These are phyloP conservation scores for Carpinus viminea DNA, from an alignment of 306 rosid species.

Conservation along the genomic window DNA sequence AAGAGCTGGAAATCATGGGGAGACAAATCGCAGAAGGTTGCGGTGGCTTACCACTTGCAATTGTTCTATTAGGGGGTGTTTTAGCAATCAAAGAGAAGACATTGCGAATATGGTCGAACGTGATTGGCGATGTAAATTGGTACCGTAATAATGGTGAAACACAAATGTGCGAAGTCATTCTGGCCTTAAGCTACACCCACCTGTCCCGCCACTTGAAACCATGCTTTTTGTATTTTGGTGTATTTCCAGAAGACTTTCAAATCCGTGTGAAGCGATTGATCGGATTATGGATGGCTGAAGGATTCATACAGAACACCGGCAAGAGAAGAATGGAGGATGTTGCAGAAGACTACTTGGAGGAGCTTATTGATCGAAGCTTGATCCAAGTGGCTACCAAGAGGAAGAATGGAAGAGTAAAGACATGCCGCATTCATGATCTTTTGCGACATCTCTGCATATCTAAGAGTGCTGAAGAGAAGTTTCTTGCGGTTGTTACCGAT, in stretches of 20 bases:
- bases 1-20: too few species aligned
- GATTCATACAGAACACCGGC: background rate
- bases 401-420: slow-evolving; percentile 4
- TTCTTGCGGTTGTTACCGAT: background rate
- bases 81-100: too few species aligned
- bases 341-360: background rate
- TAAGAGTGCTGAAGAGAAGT: background rate
- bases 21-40: too few species aligned
- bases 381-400: background rate
- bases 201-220: too few species aligned
- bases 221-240: background rate
- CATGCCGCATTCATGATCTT: slow-evolving; percentile 9
- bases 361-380: slow-evolving; percentile 10
- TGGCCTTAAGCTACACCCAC: too few species aligned
- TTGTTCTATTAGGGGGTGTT: too few species aligned
- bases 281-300: background rate
- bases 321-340: rapidly evolving
- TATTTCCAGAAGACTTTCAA: background rate
- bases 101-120: too few species aligned
- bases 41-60: too few species aligned
- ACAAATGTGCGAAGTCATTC: too few species aligned
- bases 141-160: too few species aligned
- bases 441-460: background rate
- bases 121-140: too few species aligned
- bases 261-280: background rate